Evolutionary conservation across 2,329 filamentous ascomycete genomes (phyloP).

Genomic region (Sarocladium brachiariae): DNA sequence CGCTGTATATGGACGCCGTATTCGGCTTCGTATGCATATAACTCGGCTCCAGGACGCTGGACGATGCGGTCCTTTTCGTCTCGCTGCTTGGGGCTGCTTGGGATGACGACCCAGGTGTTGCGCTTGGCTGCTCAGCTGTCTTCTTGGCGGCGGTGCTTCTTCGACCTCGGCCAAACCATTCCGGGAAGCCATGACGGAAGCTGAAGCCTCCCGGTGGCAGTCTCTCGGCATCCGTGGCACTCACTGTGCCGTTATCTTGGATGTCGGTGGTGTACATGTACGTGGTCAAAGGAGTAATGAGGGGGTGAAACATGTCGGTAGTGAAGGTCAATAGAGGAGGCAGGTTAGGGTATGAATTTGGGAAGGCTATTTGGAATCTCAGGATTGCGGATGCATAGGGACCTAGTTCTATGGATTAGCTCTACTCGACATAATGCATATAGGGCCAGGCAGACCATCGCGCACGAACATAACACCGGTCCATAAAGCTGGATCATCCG

Average conservation of each 20-base stretch:
- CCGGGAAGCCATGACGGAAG: conserved; percentile 80
- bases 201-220: conserved; percentile 87
- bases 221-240: conserved; percentile 74
- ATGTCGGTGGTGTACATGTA: conserved; percentile 84
- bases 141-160: conserved; percentile 23
- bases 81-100: conserved; percentile 5
- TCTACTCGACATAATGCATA: no score
- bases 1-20: conserved; percentile 52
- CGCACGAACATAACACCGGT: conserved; percentile 87
- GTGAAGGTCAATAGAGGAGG: conserved; percentile 83
- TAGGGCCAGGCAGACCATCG: conserved; percentile 52
- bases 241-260: conserved; percentile 68
- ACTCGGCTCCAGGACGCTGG: conserved; percentile 22
- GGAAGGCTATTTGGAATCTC: conserved; percentile 85
- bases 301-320: conserved; percentile 90
- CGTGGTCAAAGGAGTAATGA: conserved; percentile 88
- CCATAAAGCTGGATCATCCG: conserved; percentile 77
- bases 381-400: conserved; percentile 84
- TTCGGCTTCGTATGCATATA: conserved; percentile 35
- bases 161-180: conserved; percentile 69
- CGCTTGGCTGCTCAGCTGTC: conserved; percentile 4
- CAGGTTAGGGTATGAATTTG: conserved; percentile 67
- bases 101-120: neutral
- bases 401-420: conserved; percentile 42
- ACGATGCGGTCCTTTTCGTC: conserved; percentile 15